A percentile compares a stretch with the other conserved stretches of the same genome.
Conservation (phyloP, 1,284 basidiomycete species). For the Filobasidium uniguttulatum region DNA sequence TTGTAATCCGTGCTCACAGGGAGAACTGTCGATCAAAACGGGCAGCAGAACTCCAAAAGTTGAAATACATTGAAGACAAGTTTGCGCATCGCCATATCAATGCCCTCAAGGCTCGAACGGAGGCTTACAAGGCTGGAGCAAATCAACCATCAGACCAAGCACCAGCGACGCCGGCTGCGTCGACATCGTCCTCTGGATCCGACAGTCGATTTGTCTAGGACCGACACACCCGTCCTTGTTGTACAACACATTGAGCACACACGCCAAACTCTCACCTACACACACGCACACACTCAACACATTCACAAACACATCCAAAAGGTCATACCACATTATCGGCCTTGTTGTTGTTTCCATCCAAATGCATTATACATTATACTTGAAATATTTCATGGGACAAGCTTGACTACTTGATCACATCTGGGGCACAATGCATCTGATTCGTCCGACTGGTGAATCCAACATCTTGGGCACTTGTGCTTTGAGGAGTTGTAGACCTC, state of each 20-base stretch:
- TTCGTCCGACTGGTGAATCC: constrained; percentile 48
- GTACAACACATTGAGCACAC: background rate
- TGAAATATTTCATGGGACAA: background rate
- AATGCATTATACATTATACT: background rate
- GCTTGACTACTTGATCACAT: constrained; percentile 35
- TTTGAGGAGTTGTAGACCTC: constrained; percentile 38
- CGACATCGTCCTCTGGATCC: no score
- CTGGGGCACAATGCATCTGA: constrained; percentile 47
- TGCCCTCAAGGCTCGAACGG: constrained; percentile 16
- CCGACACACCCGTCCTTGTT: background rate
- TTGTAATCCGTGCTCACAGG: constrained; percentile 17
- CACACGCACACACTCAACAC: background rate
- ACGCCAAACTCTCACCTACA: background rate
- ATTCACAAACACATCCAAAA: background rate
- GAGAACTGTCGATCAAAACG: constrained; percentile 29
- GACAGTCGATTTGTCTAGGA: no score
- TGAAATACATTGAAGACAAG: constrained; percentile 31
- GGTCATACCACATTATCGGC: no score
- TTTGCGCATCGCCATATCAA: constrained; percentile 35
- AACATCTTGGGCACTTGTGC: constrained; percentile 64
- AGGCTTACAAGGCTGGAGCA: background rate
- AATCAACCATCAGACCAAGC: background rate
- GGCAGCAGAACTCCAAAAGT: constrained; percentile 27
- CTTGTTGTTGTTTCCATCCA: background rate
- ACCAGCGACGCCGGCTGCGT: background rate